Evolutionary conservation across 768 basidiomycete genomes (phyloP).

Genomic region (Boletus vinaceobasis): DNA sequence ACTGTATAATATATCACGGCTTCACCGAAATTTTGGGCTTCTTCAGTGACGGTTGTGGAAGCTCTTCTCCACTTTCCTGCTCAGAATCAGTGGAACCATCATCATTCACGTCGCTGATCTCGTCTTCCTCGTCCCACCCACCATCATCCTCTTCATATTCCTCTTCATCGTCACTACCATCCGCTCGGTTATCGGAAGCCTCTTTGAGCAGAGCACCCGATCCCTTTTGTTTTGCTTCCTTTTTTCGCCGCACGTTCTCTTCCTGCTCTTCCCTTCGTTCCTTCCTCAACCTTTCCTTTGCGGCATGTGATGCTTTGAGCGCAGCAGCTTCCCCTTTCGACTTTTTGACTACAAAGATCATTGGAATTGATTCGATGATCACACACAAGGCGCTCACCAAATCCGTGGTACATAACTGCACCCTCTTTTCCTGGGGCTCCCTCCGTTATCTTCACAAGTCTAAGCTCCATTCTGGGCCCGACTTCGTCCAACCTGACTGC

Average conservation of each 20-base stretch:
- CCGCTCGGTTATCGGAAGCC: slow-evolving; percentile 39
- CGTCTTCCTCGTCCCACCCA: slow-evolving; percentile 60
- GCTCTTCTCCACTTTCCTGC: slow-evolving; percentile 46
- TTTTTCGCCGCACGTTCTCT: slow-evolving; percentile 84
- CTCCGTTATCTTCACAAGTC: slow-evolving; percentile 90
- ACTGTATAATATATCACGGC: slow-evolving; percentile 30
- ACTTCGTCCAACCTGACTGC: slow-evolving; percentile 92
- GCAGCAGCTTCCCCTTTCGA: slow-evolving; percentile 68
- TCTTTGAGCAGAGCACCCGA: slow-evolving; percentile 26
- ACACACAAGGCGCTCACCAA: slow-evolving; percentile 54
- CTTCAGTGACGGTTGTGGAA: slow-evolving; percentile 50
- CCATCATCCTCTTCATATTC: slow-evolving; percentile 35
- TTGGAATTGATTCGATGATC: neutral
- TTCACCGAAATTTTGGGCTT: slow-evolving; percentile 50
- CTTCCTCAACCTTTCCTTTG: slow-evolving; percentile 70
- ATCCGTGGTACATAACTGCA: slow-evolving; percentile 89
- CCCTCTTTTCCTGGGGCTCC: slow-evolving; percentile 94
- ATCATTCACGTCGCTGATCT: slow-evolving; percentile 55
- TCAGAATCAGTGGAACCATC: slow-evolving; percentile 41
- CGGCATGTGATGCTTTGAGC: slow-evolving; percentile 71
- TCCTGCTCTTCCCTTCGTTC: slow-evolving; percentile 88
- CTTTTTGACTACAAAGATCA: slow-evolving; percentile 70
- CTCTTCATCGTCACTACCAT: slow-evolving; percentile 41
- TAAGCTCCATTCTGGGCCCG: slow-evolving; percentile 92
- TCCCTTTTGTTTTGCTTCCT: slow-evolving; percentile 38